Evolutionary conservation across 495 filamentous ascomycete species (phyloP).

Genomic region (Halenospora varia): DNA sequence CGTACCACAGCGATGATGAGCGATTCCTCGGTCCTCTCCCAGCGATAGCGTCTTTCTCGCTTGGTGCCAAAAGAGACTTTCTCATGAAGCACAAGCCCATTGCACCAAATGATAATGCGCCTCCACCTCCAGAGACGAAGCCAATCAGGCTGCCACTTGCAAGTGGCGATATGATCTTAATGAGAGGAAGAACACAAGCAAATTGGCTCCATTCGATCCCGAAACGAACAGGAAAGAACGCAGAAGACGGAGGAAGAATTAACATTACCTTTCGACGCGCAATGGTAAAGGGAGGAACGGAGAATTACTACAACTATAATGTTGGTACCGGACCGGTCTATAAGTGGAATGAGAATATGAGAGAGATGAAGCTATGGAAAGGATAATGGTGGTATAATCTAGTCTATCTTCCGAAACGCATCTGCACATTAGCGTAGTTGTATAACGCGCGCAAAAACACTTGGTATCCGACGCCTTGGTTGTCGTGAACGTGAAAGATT

Average conservation of each 20-base stretch:
- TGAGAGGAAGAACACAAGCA: constrained; percentile 63
- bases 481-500: constrained; percentile 75
- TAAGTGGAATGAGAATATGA: constrained; percentile 50
- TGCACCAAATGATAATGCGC: constrained; percentile 22
- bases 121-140: constrained; percentile 24
- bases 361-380: constrained; percentile 53
- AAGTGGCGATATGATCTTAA: constrained; percentile 69
- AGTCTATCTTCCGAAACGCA: constrained; percentile 76
- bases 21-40: constrained; percentile 63
- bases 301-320: constrained; percentile 66
- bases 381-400: not conserved
- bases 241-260: constrained; percentile 55
- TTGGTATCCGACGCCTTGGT: constrained; percentile 83
- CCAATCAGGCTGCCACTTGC: constrained; percentile 57
- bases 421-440: constrained; percentile 80
- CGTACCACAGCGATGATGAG: constrained; percentile 74
- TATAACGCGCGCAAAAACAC: constrained; percentile 82
- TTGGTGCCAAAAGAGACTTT: constrained; percentile 64
- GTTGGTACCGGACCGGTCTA: constrained; percentile 61
- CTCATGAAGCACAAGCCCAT: constrained; percentile 65
- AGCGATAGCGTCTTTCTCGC: constrained; percentile 65
- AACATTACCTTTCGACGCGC: constrained; percentile 73
- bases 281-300: constrained; percentile 58
- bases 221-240: constrained; percentile 56
- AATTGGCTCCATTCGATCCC: constrained; percentile 75